Base-by-base conservation (phyloP, 495 filamentous ascomycete species). In the Aspergillus biplanus region DNA sequence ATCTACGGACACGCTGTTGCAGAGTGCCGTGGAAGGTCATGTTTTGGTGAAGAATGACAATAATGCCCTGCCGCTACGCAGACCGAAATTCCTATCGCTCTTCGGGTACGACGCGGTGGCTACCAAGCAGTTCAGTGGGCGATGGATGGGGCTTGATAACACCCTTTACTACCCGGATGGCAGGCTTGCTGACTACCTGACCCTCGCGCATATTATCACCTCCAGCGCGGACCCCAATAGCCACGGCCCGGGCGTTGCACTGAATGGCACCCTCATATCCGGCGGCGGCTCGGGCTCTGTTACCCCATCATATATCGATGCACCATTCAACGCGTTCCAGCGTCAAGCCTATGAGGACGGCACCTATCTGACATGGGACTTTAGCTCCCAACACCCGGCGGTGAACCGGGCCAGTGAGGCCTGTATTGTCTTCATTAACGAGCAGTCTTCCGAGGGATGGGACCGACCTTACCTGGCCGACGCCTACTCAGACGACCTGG, bases 401-500 rank as follows among this genome's bases (percentile, higher is more conserved):
- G 73, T 60, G 73, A 82, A 0, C 71, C 65, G 34, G 69, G 81
- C 76, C 7, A 84, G 86, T 1, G 84, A 87, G 44, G 82, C 72
- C 3, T 87, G 87, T 7, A 73, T 91, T 42, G 88, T 91, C 32
- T 87, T 89, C 65, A 84, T 90, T 70, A 90, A 83, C 42, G 76
- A 87, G 7, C 82, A 90, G 70, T 83, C 85, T 7, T 87, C 87
- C 11, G 87, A 92, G 69, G 87, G 85, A 48, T 90, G 82, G 58
- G 73, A n/a, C n/a, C n/a, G n/a, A n/a, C n/a, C n/a, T n/a, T n/a
- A n/a, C 37, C 2, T 21, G 15, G 16, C 8, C 8, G 31, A 9
- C 16, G 0, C 6, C 15, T 34, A 16, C n/a, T n/a, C n/a, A n/a
- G n/a, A 89, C 56, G 75, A 67, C 0, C 75, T 91, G 5, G 83